Base-by-base conservation (phyloP, 345 rosid species). In the Tarenaya hassleriana region DNA sequence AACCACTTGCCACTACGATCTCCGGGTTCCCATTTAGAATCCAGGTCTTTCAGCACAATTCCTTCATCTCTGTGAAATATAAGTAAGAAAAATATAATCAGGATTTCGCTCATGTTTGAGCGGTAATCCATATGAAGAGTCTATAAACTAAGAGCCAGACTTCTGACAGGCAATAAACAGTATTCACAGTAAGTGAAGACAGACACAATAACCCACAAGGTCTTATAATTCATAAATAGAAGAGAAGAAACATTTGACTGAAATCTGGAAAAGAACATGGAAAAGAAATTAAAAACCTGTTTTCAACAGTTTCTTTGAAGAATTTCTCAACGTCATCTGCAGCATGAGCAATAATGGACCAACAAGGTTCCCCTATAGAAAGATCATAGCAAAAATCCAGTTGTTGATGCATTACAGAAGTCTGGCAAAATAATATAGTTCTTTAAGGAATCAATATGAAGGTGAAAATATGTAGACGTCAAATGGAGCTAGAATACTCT, bases 1-100 rank as follows among this genome's bases (percentile, higher is more conserved):
- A 82, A 55, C 98, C 98, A 91, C 75, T 91, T 91, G 56, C 88
- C 98, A 76, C 94, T 91, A 48, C 96, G 84, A 63, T 91, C 98
- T 67, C 95, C 67, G 34, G 98, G 98, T 63, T 91, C 98, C 98
- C 96, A 91, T 67, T 82, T 91, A 8, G 96, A 91, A 54, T 75
- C 81, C 66, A 87, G 81, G 75, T 87, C 98, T 65, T 91, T 91
- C 34, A 91, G 45, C 34, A 87, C 75, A 59, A 91, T 63, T 56
- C 98, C 98, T 79, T 91, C 98, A 71, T 87, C 94, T 63, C 96
- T 91, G 66, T 34, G 48, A 10, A 54, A n/a, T n/a, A n/a, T n/a
- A n/a, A n/a, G n/a, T n/a, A n/a, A n/a, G n/a, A 29, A 56, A 59
- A 33, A 12, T 48, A 58, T 3, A 52, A 57, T 42, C 4, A 34